Conservation (phyloP, 2,329 filamentous ascomycete species). For the Drechslera avenae region DNA sequence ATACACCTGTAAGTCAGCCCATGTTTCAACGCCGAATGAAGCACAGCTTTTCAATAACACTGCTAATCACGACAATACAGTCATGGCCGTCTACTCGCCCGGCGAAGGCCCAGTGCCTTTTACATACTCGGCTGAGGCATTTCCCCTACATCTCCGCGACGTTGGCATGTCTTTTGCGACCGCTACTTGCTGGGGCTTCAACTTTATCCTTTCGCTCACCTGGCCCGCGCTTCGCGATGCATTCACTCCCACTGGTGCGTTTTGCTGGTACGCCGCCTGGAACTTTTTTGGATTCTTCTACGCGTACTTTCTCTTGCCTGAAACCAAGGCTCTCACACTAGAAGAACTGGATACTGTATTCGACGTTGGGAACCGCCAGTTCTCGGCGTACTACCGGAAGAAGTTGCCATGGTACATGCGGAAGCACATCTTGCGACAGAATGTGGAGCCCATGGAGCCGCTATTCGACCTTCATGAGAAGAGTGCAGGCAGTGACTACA, state of each 20-base stretch:
- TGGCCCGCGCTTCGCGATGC: conserved; percentile 58
- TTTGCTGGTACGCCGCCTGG: conserved; percentile 62
- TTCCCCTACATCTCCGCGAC: conserved; percentile 53
- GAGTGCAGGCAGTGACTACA: background rate
- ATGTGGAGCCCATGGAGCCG: conserved; percentile 35
- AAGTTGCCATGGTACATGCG: conserved; percentile 48
- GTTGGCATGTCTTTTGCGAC: conserved; percentile 53
- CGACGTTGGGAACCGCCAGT: conserved; percentile 34
- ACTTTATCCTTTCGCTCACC: conserved; percentile 58
- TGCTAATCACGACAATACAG: background rate
- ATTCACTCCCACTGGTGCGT: conserved; percentile 58
- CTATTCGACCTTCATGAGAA: conserved; percentile 32
- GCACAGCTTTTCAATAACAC: too few relatives aligned
- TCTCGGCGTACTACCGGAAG: conserved; percentile 30
- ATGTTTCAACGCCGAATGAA: background rate
- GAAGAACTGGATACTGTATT: conserved; percentile 42
- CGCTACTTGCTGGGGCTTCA: conserved; percentile 64
- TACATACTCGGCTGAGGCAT: conserved; percentile 52
- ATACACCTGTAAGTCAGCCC: conserved; percentile 5
- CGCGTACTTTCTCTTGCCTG: conserved; percentile 37
- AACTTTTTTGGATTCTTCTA: conserved; percentile 59
- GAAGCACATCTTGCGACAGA: conserved; percentile 38
- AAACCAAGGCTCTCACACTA: conserved; percentile 39
- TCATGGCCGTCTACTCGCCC: conserved; percentile 53
- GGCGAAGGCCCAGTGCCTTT: conserved; percentile 40